Percentiles rank a stretch among this genome's conserved stretches.
phyloP scores from a whole-genome alignment of 345 rosid genomes.

The Melaleuca quinquenervia region DNA sequence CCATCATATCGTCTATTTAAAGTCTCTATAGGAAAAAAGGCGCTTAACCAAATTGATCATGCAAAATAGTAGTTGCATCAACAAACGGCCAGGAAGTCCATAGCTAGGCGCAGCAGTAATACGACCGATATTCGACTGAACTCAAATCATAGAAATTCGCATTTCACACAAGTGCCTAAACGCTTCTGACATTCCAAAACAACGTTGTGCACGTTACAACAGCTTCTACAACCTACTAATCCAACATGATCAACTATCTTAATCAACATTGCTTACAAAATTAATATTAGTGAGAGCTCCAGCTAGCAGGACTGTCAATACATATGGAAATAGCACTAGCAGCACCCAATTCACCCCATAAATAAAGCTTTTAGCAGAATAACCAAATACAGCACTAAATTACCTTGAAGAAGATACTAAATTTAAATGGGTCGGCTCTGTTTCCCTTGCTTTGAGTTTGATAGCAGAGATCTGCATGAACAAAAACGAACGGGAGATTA shows the following conservation, averaged over 20 bases:
- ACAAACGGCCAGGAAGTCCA: neutral
- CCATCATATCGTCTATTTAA: neutral
- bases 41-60: neutral
- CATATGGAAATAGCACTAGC: neutral
- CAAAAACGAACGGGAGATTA: neutral
- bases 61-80: neutral
- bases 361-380: neutral
- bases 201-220: neutral
- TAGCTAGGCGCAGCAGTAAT: neutral
- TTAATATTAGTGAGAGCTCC: neutral
- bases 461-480: slow-evolving; percentile 24
- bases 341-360: neutral
- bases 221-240: neutral
- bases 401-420: slow-evolving; percentile 21
- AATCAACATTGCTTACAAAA: neutral
- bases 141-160: neutral
- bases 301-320: neutral
- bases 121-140: neutral
- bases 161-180: neutral
- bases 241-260: neutral
- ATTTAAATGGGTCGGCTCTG: slow-evolving; percentile 17
- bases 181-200: neutral
- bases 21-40: neutral
- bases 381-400: neutral
- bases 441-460: slow-evolving; percentile 8